Base-by-base conservation (phyloP, 495 filamentous ascomycete genomes). In the Talaromyces nanjingensis region DNA sequence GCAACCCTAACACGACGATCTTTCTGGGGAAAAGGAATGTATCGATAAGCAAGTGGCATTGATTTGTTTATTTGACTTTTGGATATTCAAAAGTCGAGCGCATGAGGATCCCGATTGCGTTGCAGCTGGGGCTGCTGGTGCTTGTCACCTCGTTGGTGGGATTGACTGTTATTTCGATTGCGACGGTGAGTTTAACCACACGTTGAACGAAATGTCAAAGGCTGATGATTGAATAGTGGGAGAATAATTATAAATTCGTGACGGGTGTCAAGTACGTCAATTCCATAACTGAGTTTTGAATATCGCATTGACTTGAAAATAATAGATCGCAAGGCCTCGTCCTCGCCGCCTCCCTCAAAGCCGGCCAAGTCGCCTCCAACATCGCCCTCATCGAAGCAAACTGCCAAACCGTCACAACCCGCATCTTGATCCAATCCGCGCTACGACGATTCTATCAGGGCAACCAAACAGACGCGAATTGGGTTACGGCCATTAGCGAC, bases 321-420 rank as follows among this genome's bases (percentile, higher is more conserved):
- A 24, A 31, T 25, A 84, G 81, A 64, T 74, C 77, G 0, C 77
- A 78, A 53, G 81, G 84, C 39, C 83, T 96, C 33, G 75, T 87
- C 29, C 82, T 96, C 58, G 90, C 90, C 2, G 93, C 93, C 16
- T 90, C 87, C 12, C 84, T 96, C 70, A 96, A 96, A 73, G 87
- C 92, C 27, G 85, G 88, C 22, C 87, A 93, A 70, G 81, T 97
- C 39, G 75, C 86, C n/a, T 86, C 87, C 57, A 88, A 88, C 69
- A 81, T 96, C 27, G 78, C 88, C 37, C 80, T 93, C 47, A 84
- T 93, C 64, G 85, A 91, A 73, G 83, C 88, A 3, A 85, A 83
- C 33, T 88, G 87, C 66, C 76, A 80, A 49, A 84, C 85, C 62
- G 86, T 90, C 57, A 73, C 86, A 14, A 89, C 90, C 1, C 81